phyloP scores from a whole-genome alignment of 176 grass and related monocot genomes.

The Elymus sibiricus region DNA sequence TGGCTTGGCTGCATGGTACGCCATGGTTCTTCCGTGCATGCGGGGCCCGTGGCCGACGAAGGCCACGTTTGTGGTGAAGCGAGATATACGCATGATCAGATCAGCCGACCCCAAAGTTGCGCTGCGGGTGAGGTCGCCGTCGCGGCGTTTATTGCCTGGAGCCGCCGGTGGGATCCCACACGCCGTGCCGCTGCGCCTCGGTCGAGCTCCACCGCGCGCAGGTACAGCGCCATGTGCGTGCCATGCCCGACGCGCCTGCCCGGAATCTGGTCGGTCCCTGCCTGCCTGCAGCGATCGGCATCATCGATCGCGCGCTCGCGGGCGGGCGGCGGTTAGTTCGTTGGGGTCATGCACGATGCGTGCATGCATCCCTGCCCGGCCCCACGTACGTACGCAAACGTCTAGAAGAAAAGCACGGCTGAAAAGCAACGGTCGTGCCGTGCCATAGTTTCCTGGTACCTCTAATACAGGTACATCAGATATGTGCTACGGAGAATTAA shows the following conservation, averaged over 20 bases:
- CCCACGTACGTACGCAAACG: background rate
- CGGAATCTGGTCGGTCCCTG: background rate
- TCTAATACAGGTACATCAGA: background rate
- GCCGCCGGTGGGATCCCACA: background rate
- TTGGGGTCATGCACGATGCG: slow-evolving; percentile 16
- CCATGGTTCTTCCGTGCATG: background rate
- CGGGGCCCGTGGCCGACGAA: background rate
- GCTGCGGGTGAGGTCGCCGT: slow-evolving; percentile 36
- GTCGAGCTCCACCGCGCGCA: too few species aligned
- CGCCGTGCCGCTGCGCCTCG: too few species aligned
- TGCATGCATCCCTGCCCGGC: background rate
- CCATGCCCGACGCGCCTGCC: background rate
- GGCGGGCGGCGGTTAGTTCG: slow-evolving; percentile 27
- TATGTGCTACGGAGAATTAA: too few species aligned
- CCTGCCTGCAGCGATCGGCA: background rate
- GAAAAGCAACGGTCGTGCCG: background rate
- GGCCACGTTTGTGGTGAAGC: slow-evolving; percentile 1
- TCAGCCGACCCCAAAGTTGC: background rate
- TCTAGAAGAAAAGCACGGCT: background rate
- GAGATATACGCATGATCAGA: background rate
- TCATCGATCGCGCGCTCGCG: background rate
- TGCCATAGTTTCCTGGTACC: background rate
- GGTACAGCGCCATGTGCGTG: slow-evolving; percentile 33
- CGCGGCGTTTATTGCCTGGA: slow-evolving; percentile 40
- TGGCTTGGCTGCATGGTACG: too few species aligned